A percentile compares a stretch with the other conserved stretches of the same genome.
Evolutionary conservation across 192 early-diverging fungal genomes (phyloP).

Genomic region (Piromyces finnis): DNA sequence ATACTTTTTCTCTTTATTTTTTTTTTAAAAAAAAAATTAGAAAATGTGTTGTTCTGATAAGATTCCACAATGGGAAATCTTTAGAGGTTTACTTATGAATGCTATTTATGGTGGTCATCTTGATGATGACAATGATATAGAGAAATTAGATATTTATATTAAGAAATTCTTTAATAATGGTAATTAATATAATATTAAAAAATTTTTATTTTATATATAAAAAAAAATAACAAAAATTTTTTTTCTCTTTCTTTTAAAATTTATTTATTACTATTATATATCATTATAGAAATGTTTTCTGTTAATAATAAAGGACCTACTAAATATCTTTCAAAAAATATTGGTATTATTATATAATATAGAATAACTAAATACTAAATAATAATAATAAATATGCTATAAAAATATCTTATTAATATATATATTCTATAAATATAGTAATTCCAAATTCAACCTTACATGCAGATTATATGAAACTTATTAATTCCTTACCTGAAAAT

Average conservation of each 20-base stretch:
- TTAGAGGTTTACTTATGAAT: slow-evolving; percentile 29
- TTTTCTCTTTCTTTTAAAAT: too few relatives aligned
- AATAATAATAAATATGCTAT: too few relatives aligned
- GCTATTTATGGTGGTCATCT: slow-evolving; percentile 43
- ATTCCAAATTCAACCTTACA: neutral
- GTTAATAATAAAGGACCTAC: neutral
- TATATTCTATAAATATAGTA: neutral
- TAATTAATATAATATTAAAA: neutral
- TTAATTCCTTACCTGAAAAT: neutral
- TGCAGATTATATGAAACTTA: neutral
- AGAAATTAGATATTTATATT: slow-evolving; percentile 24
- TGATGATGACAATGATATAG: slow-evolving; percentile 24
- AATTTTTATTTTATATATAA: too few relatives aligned
- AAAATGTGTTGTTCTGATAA: slow-evolving; percentile 16
- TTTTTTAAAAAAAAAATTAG: neutral
- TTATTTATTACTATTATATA: too few relatives aligned
- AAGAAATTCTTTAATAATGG: slow-evolving; percentile 32
- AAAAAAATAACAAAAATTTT: too few relatives aligned
- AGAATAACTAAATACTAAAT: too few relatives aligned
- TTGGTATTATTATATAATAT: neutral
- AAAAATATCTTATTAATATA: too few relatives aligned
- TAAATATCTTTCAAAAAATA: neutral
- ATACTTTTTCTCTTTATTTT: too few relatives aligned
- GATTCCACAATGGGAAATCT: slow-evolving; percentile 18
- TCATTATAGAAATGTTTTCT: neutral